Evolutionary conservation across 2,329 filamentous ascomycete species (phyloP), one percentile per base, ranked within the genome.

Genomic region (Delphinella strobiligena): DNA sequence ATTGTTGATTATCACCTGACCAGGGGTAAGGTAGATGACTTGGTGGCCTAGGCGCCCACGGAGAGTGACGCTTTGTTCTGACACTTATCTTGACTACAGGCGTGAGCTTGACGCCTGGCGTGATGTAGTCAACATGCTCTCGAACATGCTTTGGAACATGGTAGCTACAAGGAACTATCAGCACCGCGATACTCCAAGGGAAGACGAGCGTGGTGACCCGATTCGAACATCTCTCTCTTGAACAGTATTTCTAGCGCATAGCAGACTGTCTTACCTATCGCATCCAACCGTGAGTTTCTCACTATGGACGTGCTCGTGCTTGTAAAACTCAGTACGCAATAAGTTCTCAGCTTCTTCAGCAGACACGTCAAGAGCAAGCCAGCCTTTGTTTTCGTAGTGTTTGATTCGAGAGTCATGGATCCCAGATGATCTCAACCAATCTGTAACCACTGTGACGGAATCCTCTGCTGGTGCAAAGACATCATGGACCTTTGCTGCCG

Each of bases 281-380:
- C 61, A 64, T 12, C 60, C 61, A 24, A 67, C 51, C 16, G 56
- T 52, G 1, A 51, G 48, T 18, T 51, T 46, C 9, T 57, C 55
- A 10, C 49, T 54, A 19, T 51, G 45, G 7, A 12, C 7, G 40
- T 61, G 54, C 4, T 54, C 53, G 12, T 27, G 22, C 22, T 27
- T 12, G 45, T 62, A 63, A 12, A 61, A 37, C 34, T 62, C 48
- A 1, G 63, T 58, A 24, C 53, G 51, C 3, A 66, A 49, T 29
- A 67, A 45, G 4, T 42, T 36, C 42, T 66, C 62, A 2, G 61
- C 52, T 32, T 63, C 60, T 12, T 51, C 47, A 3, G 60, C 54
- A 1, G 54, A 51, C 0, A 57, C 55, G 16, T 61, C 54, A 38
- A 67, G 64, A 9, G 58, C 56, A 4, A 66, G 50, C 61, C 62